These are phyloP conservation scores for Nicotiana tabacum DNA, from an alignment of 257 asterid species.

Conservation along the genomic window DNA sequence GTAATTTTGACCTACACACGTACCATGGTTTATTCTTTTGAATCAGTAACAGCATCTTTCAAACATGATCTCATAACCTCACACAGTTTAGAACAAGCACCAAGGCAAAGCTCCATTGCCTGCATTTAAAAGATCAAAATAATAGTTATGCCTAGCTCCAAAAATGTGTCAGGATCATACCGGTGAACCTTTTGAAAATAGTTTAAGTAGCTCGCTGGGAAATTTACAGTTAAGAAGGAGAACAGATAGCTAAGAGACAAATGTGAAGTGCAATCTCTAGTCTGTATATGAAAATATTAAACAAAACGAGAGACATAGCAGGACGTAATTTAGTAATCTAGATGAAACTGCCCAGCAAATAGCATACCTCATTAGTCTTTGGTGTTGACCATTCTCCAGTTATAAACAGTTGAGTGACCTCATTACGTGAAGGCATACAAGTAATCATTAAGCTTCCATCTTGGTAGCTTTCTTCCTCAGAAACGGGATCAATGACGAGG, in stretches of 20 bases:
- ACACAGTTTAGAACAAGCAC: constrained; percentile 87
- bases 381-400: constrained; percentile 94
- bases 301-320: not conserved
- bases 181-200: no score
- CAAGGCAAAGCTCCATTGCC: constrained; percentile 88
- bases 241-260: not conserved
- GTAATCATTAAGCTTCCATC: constrained; percentile 75
- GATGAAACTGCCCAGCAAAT: not conserved
- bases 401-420: constrained; percentile 77
- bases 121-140: constrained; percentile 23
- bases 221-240: no score
- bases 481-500: constrained; percentile 75
- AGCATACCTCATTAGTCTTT: constrained; percentile 69
- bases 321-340: not conserved
- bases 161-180: no score
- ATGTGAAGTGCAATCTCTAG: no score
- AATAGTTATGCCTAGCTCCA: no score
- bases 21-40: constrained; percentile 27
- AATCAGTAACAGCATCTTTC: constrained; percentile 50
- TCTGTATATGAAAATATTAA: not conserved
- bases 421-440: constrained; percentile 87
- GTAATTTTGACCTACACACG: no score
- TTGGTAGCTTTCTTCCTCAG: constrained; percentile 80
- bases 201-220: no score
- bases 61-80: constrained; percentile 73